Evolutionary conservation across 2,329 filamentous ascomycete genomes (phyloP), one percentile per base, ranked within the genome.

Genomic region (Alternaria atra): DNA sequence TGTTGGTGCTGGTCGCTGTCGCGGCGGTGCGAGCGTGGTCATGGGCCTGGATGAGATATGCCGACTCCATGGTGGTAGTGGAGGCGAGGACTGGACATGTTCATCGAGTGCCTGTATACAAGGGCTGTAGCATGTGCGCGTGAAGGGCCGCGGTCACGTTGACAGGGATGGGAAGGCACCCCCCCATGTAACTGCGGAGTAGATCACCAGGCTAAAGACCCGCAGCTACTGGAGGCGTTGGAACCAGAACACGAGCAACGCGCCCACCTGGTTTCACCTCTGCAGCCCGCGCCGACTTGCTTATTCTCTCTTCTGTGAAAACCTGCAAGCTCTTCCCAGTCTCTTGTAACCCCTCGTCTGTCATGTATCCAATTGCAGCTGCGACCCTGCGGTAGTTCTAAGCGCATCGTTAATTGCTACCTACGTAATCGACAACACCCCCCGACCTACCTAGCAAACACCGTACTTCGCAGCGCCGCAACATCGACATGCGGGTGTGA

Each of bases 1-100:
- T 89, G 56, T 85, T 83, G 67, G 86, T 86, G 65, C 85, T 84
- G 34, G 86, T 88, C 56, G 94, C 92, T 25, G 89, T 85, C 25
- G 92, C 89, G 43, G 94, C 94, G 73, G 92, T 94, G 72, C 90
- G 89, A 52, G 93, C 94, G 81, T 97, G 93, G 69, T 94, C 90
- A 80, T 97, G 92, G 64, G 94, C 94, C 88, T 90, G 84, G 72
- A 86, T 89, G 67, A 93, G 79, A 43, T 90, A 86, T 58, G 91
- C 87, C 30, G 86, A 83, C 75, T 93, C 91, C 91, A 93, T 93
- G 52, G 47, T 61, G 56, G 27, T 15, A n/a, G 37, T 13, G 20
- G 15, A n/a, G 34, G 30, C 23, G 42, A 30, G 25, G 20, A 47
- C 52, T 17, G 52, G 35, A 55, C 62, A 62, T 63, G 58, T 56